Evolutionary conservation across 202 grass and related monocot species (phyloP), one percentile per base, ranked within the genome.

Genomic region (Panicum virgatum): DNA sequence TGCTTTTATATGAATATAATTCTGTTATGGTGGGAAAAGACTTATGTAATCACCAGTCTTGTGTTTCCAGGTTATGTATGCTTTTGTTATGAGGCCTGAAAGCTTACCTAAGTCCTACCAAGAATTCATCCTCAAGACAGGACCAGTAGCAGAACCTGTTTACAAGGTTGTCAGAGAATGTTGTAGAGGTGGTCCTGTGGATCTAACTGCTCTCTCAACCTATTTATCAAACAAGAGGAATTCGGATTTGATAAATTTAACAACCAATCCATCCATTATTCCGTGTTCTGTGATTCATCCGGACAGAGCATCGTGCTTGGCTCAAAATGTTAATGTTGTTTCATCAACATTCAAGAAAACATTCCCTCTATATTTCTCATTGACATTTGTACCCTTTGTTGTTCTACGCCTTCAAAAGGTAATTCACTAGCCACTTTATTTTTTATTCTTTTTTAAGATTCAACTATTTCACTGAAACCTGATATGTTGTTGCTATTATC

Each of bases 341-440:
- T 92, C 89, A 83, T 90, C 87, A 81, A 99, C 96, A 84, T 99
- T 99, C 86, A 96, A 90, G 93, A 99, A 99, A 80, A 99, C 91
- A 13, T 99, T 99, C 70, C 93, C 96, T 40, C 80, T 99, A 48
- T 99, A 99, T 75, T 99, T 99, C 83, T 99, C 96, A 85, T 91
- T 99, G 80, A 89, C 93, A 47, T 96, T 96, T 87, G 96, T 96
- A n/a, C 96, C 96, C 29, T 99, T 94, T 70, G 93, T 99, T 56
- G 96, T 99, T 75, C 87, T 99, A 44, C 92, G 83, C 69, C 96
- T 99, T 92, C 87, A 94, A 82, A 96, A 99, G 96, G 96, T 99
- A 93, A 62, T 53, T 80, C 45, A 57, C 59, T 51, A 27, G 32
- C 32, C 37, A 26, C 47, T 87, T 59, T 86, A 40, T 82, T 45